These are phyloP conservation scores for Calamus simplicifolius DNA, from an alignment of 176 grass and related monocot species.

Conservation along the genomic window DNA sequence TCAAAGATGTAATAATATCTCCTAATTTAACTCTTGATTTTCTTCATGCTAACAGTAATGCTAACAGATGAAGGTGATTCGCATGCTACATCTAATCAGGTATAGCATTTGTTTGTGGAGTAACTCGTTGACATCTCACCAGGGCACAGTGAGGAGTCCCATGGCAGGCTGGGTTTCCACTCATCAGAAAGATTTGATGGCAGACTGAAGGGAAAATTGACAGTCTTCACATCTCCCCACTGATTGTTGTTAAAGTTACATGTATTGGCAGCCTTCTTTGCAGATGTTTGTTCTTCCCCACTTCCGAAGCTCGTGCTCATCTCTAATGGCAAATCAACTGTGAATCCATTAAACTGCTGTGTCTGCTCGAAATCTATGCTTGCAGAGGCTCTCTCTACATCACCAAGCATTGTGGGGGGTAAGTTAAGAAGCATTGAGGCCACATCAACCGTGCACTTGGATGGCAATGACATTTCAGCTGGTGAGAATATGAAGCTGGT, in stretches of 20 bases:
- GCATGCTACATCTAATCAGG: conserved; percentile 2
- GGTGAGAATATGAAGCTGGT: conserved; percentile 30
- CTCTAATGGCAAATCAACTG: neutral
- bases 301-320: conserved; percentile 13
- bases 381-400: conserved; percentile 1
- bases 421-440: conserved; percentile 1
- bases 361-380: conserved; percentile 2
- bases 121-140: conserved; percentile 20
- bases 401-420: neutral
- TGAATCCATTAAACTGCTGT: conserved; percentile 1
- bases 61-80: conserved; percentile 11
- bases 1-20: conserved; percentile 15
- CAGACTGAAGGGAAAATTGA: conserved; percentile 27
- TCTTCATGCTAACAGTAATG: conserved; percentile 13
- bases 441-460: conserved; percentile 8
- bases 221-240: conserved; percentile 18
- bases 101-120: conserved; percentile 19
- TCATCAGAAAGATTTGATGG: neutral
- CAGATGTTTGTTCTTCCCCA: no score
- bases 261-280: conserved; percentile 18
- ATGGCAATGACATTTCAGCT: conserved; percentile 30
- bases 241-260: conserved; percentile 6
- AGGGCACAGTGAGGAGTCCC: conserved; percentile 4
- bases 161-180: conserved; percentile 4
- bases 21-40: conserved; percentile 6